A percentile compares a stretch with the other conserved stretches of the same genome.
Evolutionary conservation across 2,329 filamentous ascomycete genomes (phyloP).

Genomic region (Cryphonectria carpinicola): DNA sequence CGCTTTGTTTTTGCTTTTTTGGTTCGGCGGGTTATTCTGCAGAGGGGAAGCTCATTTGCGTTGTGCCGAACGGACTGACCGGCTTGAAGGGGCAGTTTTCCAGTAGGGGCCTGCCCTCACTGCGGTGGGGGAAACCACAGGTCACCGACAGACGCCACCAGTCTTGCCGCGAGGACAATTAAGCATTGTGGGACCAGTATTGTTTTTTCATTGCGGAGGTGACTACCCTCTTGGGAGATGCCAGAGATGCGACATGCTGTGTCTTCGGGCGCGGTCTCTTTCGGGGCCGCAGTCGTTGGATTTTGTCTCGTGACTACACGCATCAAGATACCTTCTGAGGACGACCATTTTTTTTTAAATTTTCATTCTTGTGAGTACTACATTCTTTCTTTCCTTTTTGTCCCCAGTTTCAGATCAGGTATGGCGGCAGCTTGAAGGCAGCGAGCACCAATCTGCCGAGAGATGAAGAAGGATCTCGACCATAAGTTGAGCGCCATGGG

Average conservation of each 20-base stretch:
- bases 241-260: neutral
- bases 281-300: constrained; percentile 1
- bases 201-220: neutral
- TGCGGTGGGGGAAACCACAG: constrained; percentile 1
- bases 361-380: neutral
- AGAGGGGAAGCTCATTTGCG: constrained; percentile 10
- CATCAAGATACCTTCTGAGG: neutral
- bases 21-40: constrained; percentile 6
- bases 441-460: neutral
- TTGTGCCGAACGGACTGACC: neutral
- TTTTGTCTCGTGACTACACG: neutral
- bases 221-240: neutral
- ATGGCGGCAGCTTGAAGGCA: neutral
- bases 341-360: neutral
- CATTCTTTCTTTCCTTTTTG: neutral
- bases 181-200: constrained; percentile 1
- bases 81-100: constrained; percentile 4
- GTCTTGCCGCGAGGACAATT: constrained; percentile 2
- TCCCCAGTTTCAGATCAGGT: neutral
- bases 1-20: neutral
- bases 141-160: constrained; percentile 13
- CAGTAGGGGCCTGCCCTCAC: constrained; percentile 4
- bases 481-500: neutral
- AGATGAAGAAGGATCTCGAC: neutral
- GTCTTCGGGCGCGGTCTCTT: constrained; percentile 7